Conservation (phyloP, 306 rosid species). For the Biancaea sappan region DNA sequence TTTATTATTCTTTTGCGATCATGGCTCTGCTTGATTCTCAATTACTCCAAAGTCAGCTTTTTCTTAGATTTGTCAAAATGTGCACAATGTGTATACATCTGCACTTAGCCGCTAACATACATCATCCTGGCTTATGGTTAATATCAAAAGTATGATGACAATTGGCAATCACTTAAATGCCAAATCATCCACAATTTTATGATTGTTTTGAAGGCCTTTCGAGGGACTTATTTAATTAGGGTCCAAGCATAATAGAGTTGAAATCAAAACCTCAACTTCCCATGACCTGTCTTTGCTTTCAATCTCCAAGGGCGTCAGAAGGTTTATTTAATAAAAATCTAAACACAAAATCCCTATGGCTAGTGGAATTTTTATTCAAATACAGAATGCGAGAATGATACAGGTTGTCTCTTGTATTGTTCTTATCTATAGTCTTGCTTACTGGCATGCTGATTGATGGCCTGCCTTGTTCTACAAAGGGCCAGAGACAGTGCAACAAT, state of each 20-base stretch:
- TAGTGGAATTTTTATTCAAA: neutral
- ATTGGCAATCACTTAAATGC: conserved; percentile 5
- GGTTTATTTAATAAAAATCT: conserved; percentile 17
- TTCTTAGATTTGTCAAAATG: neutral
- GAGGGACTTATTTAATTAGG: neutral
- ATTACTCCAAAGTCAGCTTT: neutral
- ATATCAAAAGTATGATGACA: neutral
- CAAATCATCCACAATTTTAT: neutral
- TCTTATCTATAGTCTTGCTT: neutral
- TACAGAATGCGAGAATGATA: neutral
- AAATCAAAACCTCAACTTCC: neutral
- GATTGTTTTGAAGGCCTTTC: conserved; percentile 7
- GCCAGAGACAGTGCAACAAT: conserved; percentile 10
- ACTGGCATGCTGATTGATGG: conserved; percentile 8
- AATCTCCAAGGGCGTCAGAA: neutral
- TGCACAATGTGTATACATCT: neutral
- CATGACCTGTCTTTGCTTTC: neutral
- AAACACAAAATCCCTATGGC: neutral
- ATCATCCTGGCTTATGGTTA: neutral
- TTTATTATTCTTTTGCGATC: no score
- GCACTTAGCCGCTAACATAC: neutral
- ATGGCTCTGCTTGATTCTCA: neutral
- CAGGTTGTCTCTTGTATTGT: neutral
- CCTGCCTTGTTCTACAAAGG: conserved; percentile 3
- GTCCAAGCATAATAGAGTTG: conserved; percentile 2